Conservation (phyloP, 2,329 filamentous ascomycete species). For the Helotiales sp. region DNA sequence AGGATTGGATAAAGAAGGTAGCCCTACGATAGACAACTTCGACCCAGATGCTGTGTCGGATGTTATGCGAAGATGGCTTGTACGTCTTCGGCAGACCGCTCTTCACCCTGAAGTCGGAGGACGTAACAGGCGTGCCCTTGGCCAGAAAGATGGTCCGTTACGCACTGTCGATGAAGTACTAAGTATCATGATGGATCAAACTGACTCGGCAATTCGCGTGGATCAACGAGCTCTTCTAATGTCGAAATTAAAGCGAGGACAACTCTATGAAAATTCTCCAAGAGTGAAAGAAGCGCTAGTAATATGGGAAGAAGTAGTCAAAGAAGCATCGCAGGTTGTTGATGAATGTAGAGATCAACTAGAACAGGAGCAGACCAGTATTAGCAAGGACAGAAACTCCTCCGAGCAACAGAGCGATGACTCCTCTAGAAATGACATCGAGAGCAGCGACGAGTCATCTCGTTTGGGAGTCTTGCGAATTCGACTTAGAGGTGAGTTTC, state of each 20-base stretch:
- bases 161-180: constrained; percentile 85
- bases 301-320: constrained; percentile 64
- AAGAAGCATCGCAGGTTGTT: constrained; percentile 53
- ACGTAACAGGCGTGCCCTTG: constrained; percentile 63
- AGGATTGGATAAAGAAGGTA: constrained; percentile 63
- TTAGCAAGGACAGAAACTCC: constrained; percentile 22
- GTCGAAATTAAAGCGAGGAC: constrained; percentile 67
- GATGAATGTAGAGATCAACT: constrained; percentile 65
- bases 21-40: constrained; percentile 67
- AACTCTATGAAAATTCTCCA: constrained; percentile 75
- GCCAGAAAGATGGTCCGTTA: constrained; percentile 64
- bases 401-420: constrained; percentile 22
- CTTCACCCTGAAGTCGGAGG: constrained; percentile 81
- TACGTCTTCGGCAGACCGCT: constrained; percentile 76
- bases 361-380: constrained; percentile 44
- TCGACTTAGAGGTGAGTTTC: constrained; percentile 68
- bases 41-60: constrained; percentile 61
- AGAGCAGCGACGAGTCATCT: constrained; percentile 22
- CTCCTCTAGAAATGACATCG: constrained; percentile 11
- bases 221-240: constrained; percentile 69
- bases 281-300: constrained; percentile 65
- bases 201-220: constrained; percentile 62
- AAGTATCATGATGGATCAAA: constrained; percentile 88
- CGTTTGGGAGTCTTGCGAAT: constrained; percentile 61
- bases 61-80: constrained; percentile 76